A percentile compares a stretch with the other conserved stretches of the same genome.
phyloP scores from a whole-genome alignment of 192 early-diverging fungal species.

The Geranomyces variabilis region DNA sequence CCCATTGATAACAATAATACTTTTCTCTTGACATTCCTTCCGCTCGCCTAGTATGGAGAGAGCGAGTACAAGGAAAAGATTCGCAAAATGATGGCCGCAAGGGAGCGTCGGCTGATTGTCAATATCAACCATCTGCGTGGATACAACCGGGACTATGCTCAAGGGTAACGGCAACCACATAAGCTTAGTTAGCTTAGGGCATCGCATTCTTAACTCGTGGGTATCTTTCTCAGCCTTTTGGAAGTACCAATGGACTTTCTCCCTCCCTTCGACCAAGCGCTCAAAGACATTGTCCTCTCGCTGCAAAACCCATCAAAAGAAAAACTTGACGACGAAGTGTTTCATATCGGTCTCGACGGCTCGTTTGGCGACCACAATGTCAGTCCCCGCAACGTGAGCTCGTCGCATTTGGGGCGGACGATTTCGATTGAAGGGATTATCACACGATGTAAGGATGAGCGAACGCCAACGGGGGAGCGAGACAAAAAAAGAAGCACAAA shows the following conservation, averaged over 20 bases:
- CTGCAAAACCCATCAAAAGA: conserved; percentile 19
- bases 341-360: conserved; percentile 86
- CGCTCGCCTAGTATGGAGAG: conserved; percentile 62
- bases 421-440: conserved; percentile 97
- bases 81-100: conserved; percentile 46
- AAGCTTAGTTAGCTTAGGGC: background rate
- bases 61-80: conserved; percentile 59
- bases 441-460: conserved; percentile 77
- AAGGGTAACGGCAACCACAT: conserved; percentile 69
- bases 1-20: too few species aligned
- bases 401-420: conserved; percentile 80
- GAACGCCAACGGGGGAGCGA: background rate
- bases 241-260: conserved; percentile 79
- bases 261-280: conserved; percentile 79
- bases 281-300: conserved; percentile 61
- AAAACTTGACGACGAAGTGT: conserved; percentile 46
- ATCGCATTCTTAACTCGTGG: background rate
- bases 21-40: background rate
- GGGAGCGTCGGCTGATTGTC: conserved; percentile 73
- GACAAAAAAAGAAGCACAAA: too few species aligned
- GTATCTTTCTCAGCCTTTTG: conserved; percentile 51
- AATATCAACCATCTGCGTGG: conserved; percentile 87
- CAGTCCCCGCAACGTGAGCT: conserved; percentile 82
- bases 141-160: conserved; percentile 71
- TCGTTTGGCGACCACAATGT: conserved; percentile 89